Evolutionary conservation across 352 stramenopile species (phyloP), one percentile per base, ranked within the genome.

Genomic region (Aphanomyces euteiches): DNA sequence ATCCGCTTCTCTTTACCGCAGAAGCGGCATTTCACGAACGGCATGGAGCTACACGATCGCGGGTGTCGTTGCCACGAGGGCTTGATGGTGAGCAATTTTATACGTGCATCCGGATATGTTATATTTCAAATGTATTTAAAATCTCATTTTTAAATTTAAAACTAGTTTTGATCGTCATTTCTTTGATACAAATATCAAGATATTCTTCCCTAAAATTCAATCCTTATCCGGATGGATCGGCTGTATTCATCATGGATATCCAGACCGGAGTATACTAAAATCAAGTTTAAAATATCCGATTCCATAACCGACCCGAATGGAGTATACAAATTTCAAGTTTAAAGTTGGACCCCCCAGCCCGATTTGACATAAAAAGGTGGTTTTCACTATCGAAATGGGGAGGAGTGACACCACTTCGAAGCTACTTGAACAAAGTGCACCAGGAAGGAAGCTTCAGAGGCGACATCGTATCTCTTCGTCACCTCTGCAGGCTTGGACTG

Each of bases 1-100:
- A 70, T 47, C 7, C 64, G 64, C 64, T 58, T 60, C n/a, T 70
- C 64, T 47, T 47, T 70, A n/a, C 40, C 17, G 64, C 64, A 70
- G 45, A 61, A 61, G 47, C 53, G 43, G 54, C 64, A 70, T 17
- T 56, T 47, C 37, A 47, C 64, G 34, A 70, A 36, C 4, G 43
- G 19, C 64, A 70, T 70, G 38, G 38, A 37, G 8, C 50, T 34
- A 28, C 50, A 58, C 13, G n/a, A 19, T 53, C 45, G 13, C 2
- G n/a, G n/a, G 13, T 53, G 45, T 53, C n/a, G 45, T 53, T 53
- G 45, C 28, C 28, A 28, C 28, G 28, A 28, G 28, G 28, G 28
- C 28, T 28, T 28, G 28, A 28, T 28, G 28, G 28, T 2, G 28
- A 28, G 28, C 43, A 50, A 50, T 3, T n/a, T 50, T 50, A 1